Percentiles rank a stretch among this genome's conserved stretches.
Evolutionary conservation across 306 rosid species (phyloP).

Genomic region (Potentilla sterilis): DNA sequence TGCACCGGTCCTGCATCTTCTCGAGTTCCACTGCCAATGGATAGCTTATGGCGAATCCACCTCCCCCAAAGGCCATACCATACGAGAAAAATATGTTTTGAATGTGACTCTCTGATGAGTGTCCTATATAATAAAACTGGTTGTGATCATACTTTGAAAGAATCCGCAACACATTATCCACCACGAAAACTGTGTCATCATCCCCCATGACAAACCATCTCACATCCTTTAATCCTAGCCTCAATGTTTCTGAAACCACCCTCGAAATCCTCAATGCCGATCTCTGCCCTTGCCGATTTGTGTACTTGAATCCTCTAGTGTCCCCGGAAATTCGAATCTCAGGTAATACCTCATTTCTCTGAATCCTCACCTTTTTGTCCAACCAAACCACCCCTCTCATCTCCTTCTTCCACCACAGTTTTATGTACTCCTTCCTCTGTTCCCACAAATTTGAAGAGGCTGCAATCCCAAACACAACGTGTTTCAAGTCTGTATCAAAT

Average conservation of each 20-base stretch:
- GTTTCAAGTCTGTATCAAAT: slow-evolving; percentile 51
- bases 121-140: slow-evolving; percentile 74
- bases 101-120: slow-evolving; percentile 85
- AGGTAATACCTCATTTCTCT: slow-evolving; percentile 50
- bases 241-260: slow-evolving; percentile 70
- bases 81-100: slow-evolving; percentile 86
- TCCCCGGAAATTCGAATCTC: slow-evolving; percentile 62
- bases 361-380: slow-evolving; percentile 41
- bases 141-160: slow-evolving; percentile 70
- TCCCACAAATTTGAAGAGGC: slow-evolving; percentile 74
- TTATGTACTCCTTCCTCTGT: slow-evolving; percentile 72
- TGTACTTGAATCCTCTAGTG: slow-evolving; percentile 55
- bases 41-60: slow-evolving; percentile 91
- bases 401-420: slow-evolving; percentile 74
- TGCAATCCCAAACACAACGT: slow-evolving; percentile 82
- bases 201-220: slow-evolving; percentile 97
- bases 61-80: slow-evolving; percentile 89
- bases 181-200: slow-evolving; percentile 79
- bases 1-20: slow-evolving; percentile 84
- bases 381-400: slow-evolving; percentile 88
- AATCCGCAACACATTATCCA: slow-evolving; percentile 66
- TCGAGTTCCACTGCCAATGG: slow-evolving; percentile 74
- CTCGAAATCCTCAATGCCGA: slow-evolving; percentile 89
- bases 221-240: slow-evolving; percentile 82
- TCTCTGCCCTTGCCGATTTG: slow-evolving; percentile 66